These are phyloP conservation scores for Russula emetica DNA, from an alignment of 768 basidiomycete genomes.

Conservation along the genomic window DNA sequence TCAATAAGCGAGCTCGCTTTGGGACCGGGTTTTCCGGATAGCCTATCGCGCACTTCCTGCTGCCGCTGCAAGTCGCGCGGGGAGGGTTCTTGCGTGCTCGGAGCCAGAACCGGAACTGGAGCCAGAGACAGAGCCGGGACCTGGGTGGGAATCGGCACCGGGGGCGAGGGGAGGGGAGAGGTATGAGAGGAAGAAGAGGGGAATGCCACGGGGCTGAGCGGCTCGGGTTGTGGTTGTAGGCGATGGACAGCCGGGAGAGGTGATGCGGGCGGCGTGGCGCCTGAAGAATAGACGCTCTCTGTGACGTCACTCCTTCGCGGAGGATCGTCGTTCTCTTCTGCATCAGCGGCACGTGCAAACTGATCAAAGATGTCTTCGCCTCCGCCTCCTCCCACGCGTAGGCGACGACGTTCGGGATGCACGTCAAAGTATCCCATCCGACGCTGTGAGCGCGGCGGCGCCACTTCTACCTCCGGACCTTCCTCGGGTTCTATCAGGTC, in stretches of 20 bases:
- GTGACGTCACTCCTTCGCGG: constrained; percentile 17
- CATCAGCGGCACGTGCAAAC: constrained; percentile 7
- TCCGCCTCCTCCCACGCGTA: background rate
- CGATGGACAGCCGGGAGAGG: background rate
- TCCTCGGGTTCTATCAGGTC: constrained; percentile 23
- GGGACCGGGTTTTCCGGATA: constrained; percentile 36
- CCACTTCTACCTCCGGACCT: constrained; percentile 28
- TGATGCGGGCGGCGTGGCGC: constrained; percentile 1
- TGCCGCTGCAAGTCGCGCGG: constrained; percentile 12
- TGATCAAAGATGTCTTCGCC: constrained; percentile 15
- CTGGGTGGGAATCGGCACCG: background rate
- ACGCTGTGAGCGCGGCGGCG: background rate
- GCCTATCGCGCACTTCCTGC: constrained; percentile 17
- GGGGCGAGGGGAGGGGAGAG: background rate
- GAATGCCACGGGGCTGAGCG: background rate
- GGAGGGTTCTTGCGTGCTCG: background rate
- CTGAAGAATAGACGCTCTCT: constrained; percentile 17
- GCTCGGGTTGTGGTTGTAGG: background rate
- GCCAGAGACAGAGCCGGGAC: no score
- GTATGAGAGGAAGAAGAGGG: background rate
- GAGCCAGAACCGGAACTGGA: background rate
- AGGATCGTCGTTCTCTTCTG: constrained; percentile 30
- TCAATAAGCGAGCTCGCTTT: constrained; percentile 76
- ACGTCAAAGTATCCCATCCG: constrained; percentile 73
- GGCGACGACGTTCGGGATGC: constrained; percentile 64